These are phyloP conservation scores for Logfia minima DNA, from an alignment of 129 eudicot genomes.

Conservation along the genomic window DNA sequence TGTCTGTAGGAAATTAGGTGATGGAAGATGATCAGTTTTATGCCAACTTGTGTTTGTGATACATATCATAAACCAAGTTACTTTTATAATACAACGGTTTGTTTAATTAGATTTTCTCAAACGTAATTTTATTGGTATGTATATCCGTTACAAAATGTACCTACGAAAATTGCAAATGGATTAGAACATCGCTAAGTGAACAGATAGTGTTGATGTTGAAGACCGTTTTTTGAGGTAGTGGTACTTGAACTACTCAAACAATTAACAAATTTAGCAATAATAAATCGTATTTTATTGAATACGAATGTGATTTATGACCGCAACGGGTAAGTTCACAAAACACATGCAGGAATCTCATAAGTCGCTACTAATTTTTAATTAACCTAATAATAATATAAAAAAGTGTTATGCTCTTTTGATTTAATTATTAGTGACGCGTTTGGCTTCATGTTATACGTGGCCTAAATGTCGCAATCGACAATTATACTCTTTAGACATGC, in stretches of 20 bases:
- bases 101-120: too few relatives aligned
- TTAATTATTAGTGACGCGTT: slow-evolving; percentile 29
- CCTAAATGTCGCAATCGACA: slow-evolving; percentile 32
- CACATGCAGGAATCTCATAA: slow-evolving; percentile 42
- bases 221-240: background rate
- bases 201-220: background rate
- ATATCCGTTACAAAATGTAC: too few relatives aligned
- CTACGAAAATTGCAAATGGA: too few relatives aligned
- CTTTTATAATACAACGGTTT: too few relatives aligned
- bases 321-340: background rate
- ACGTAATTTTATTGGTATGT: too few relatives aligned
- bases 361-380: slow-evolving; percentile 47
- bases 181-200: too few relatives aligned
- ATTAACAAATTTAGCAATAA: background rate
- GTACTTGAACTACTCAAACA: background rate
- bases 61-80: too few relatives aligned
- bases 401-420: slow-evolving; percentile 23
- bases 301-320: background rate
- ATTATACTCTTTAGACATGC: slow-evolving; percentile 35
- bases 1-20: too few relatives aligned
- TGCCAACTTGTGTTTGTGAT: too few relatives aligned
- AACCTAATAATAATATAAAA: slow-evolving; percentile 19
- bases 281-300: background rate
- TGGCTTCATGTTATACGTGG: slow-evolving; percentile 57
- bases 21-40: too few relatives aligned